Evolutionary conservation across 78 protist species (phyloP).

Genomic region (Protostelium mycophagum): DNA sequence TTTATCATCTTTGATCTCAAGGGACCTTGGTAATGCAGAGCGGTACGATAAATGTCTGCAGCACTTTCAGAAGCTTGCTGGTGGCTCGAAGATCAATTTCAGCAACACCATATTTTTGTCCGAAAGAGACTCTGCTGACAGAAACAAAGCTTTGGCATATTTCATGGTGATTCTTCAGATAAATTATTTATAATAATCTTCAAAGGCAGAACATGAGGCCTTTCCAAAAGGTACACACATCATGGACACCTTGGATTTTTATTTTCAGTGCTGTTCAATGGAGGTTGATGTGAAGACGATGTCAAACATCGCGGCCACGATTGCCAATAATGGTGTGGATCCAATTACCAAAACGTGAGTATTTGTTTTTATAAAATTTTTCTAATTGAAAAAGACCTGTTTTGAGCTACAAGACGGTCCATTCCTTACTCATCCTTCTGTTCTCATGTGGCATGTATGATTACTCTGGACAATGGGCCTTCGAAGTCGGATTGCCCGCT

Average conservation of each 20-base stretch:
- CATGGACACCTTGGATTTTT: slow-evolving; percentile 32
- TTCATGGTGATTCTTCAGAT: slow-evolving; percentile 12
- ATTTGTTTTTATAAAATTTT: no score
- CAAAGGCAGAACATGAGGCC: neutral
- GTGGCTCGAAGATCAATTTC: slow-evolving; percentile 22
- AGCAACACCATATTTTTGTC: slow-evolving; percentile 20
- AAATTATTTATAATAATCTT: neutral
- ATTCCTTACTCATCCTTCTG: slow-evolving; percentile 8
- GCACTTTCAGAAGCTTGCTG: slow-evolving; percentile 13
- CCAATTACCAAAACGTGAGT: slow-evolving; percentile 31
- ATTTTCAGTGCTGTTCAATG: slow-evolving; percentile 49
- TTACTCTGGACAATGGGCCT: slow-evolving; percentile 57
- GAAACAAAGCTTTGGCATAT: slow-evolving; percentile 54
- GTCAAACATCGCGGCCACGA: slow-evolving; percentile 63
- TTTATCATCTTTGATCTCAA: slow-evolving; percentile 11
- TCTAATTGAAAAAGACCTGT: neutral
- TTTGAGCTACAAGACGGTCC: neutral
- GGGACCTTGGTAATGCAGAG: neutral
- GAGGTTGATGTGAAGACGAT: neutral
- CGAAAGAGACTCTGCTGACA: slow-evolving; percentile 46
- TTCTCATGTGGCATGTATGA: slow-evolving; percentile 73
- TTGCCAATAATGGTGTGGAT: slow-evolving; percentile 60
- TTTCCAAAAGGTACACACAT: neutral
- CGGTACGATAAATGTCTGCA: neutral
- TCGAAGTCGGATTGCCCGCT: slow-evolving; percentile 53